Evolutionary conservation across 2,329 filamentous ascomycete species (phyloP).

Genomic region (Talaromyces piceae): DNA sequence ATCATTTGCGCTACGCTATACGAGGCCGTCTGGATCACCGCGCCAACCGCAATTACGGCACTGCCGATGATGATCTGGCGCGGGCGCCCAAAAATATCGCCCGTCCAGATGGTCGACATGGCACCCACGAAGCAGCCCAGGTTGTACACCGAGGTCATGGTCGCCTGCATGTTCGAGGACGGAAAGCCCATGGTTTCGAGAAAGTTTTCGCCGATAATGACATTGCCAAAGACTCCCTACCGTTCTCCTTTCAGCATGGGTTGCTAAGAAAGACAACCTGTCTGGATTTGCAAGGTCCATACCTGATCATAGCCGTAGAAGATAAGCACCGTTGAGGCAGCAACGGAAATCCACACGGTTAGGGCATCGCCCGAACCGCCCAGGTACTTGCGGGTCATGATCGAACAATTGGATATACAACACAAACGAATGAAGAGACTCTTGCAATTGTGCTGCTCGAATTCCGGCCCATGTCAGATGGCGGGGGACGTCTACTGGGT

Average conservation of each 20-base stretch:
- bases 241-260: not conserved
- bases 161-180: conserved; percentile 9
- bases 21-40: conserved; percentile 39
- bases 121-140: conserved; percentile 9
- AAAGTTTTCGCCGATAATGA: conserved; percentile 9
- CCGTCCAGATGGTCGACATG: conserved; percentile 9
- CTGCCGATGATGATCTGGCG: conserved; percentile 9
- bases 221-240: conserved; percentile 9
- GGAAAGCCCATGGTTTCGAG: conserved; percentile 8
- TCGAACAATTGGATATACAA: not conserved
- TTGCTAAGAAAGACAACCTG: not conserved
- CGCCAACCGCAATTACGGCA: conserved; percentile 31
- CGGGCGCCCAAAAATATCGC: conserved; percentile 8
- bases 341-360: conserved; percentile 48
- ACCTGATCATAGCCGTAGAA: conserved; percentile 44
- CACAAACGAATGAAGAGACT: too few species aligned
- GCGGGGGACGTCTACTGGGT: too few species aligned
- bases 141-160: conserved; percentile 11
- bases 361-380: conserved; percentile 44
- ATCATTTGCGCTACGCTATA: conserved; percentile 40
- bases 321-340: conserved; percentile 43
- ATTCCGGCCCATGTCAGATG: too few species aligned
- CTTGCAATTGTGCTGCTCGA: too few species aligned
- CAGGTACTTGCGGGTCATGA: conserved; percentile 43
- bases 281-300: conserved; percentile 3